Percentiles rank a stretch among this genome's conserved stretches.
Conservation (phyloP, 1,139 yeast genomes). For the Suhomyces chickasaworum region DNA sequence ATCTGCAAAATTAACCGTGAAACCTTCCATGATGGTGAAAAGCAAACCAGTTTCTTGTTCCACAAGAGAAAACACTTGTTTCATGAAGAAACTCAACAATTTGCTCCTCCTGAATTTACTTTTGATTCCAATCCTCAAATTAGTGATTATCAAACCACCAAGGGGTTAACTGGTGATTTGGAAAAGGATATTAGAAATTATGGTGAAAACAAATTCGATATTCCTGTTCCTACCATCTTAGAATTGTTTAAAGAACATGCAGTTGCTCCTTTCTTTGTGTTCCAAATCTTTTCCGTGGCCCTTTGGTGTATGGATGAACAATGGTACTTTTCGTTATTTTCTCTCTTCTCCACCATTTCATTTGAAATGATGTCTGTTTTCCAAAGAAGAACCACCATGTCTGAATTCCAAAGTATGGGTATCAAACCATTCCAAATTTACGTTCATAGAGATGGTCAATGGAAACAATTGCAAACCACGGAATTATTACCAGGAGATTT, state of each 20-base stretch:
- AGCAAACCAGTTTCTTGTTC: conserved; percentile 73
- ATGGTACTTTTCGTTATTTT: conserved; percentile 93
- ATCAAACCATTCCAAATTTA: conserved; percentile 83
- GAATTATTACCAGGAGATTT: conserved; percentile 90
- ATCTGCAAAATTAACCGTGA: conserved; percentile 68
- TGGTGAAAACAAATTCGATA: conserved; percentile 87
- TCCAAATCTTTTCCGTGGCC: conserved; percentile 94
- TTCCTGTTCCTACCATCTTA: conserved; percentile 88
- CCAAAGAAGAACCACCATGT: conserved; percentile 93
- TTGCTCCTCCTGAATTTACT: conserved; percentile 79
- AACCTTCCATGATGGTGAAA: conserved; percentile 56
- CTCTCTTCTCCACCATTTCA: conserved; percentile 86
- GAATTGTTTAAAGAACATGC: conserved; percentile 97
- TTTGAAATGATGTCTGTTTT: conserved; percentile 94
- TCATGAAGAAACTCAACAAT: conserved; percentile 53
- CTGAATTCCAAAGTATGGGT: conserved; percentile 96
- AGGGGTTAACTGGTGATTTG: conserved; percentile 66
- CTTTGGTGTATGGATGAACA: conserved; percentile 96
- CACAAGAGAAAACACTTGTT: conserved; percentile 91
- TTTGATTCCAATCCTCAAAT: conserved; percentile 68
- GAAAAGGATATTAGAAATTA: conserved; percentile 60
- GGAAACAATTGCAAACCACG: conserved; percentile 73
- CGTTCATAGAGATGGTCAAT: conserved; percentile 67
- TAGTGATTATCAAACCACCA: conserved; percentile 56
- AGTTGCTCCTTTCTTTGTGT: conserved; percentile 96